Percentiles rank a stretch among this genome's conserved stretches.
phyloP scores from a whole-genome alignment of 2,329 filamentous ascomycete genomes.

The Arthrobotrys musiformis region DNA sequence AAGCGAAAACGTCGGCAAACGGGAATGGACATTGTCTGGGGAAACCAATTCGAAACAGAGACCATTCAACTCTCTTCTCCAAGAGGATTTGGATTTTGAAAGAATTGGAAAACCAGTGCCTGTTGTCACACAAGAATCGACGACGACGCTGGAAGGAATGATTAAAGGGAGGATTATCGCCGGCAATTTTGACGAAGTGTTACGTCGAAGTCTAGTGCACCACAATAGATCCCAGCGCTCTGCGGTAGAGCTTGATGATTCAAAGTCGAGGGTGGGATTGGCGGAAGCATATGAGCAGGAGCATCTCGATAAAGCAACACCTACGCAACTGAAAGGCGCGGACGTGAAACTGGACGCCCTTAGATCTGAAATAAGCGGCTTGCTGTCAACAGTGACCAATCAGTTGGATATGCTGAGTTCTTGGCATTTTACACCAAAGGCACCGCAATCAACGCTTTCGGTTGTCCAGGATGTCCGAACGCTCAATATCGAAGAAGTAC shows the following conservation, averaged over 20 bases:
- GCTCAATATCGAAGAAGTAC: conserved; percentile 92
- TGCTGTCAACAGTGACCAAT: conserved; percentile 83
- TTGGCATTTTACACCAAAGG: conserved; percentile 95
- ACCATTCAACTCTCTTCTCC: conserved; percentile 89
- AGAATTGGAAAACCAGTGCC: conserved; percentile 93
- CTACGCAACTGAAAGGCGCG: conserved; percentile 72
- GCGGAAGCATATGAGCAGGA: conserved; percentile 96
- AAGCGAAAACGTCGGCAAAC: conserved; percentile 85
- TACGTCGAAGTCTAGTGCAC: conserved; percentile 70
- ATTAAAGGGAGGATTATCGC: conserved; percentile 93
- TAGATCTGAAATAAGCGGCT: conserved; percentile 77
- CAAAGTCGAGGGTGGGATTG: conserved; percentile 84
- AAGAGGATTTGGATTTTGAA: conserved; percentile 96
- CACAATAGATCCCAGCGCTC: conserved; percentile 73
- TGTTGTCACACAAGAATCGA: conserved; percentile 90
- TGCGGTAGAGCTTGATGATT: conserved; percentile 85
- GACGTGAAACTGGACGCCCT: conserved; percentile 85
- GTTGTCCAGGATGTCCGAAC: conserved; percentile 92
- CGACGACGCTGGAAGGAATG: conserved; percentile 88
- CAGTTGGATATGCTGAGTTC: conserved; percentile 90
- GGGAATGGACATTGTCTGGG: conserved; percentile 88
- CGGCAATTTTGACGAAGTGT: conserved; percentile 89
- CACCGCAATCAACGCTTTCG: conserved; percentile 80
- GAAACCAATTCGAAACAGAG: conserved; percentile 85
- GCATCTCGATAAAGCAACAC: conserved; percentile 80